Percentiles rank a stretch among this genome's conserved stretches.
Evolutionary conservation across 345 rosid genomes (phyloP).

Genomic region (Geranium rotundifolium): DNA sequence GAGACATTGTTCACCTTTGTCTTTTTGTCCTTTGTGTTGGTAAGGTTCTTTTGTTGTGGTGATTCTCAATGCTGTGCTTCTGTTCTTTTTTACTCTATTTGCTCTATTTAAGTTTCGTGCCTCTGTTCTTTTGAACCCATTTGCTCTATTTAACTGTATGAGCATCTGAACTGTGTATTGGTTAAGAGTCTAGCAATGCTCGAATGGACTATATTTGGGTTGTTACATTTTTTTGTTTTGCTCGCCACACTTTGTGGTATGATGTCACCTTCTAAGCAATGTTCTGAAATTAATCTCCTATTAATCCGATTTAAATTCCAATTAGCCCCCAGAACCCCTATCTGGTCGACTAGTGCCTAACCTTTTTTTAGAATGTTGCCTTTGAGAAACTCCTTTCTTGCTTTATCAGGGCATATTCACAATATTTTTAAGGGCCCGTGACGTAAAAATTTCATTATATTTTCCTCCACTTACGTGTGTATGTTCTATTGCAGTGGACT

Average conservation of each 20-base stretch:
- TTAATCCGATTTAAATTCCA: too few species aligned
- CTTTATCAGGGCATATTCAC: neutral
- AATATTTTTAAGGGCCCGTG: neutral
- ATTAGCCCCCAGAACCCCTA: too few species aligned
- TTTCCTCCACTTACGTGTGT: neutral
- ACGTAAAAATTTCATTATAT: neutral
- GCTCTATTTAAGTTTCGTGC: too few species aligned
- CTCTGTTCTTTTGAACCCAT: too few species aligned
- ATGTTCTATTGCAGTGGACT: slow-evolving; percentile 67
- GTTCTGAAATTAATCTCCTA: too few species aligned
- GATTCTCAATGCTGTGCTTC: neutral
- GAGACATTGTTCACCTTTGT: slow-evolving; percentile 63
- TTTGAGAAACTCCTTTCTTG: neutral
- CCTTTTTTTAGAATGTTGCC: too few species aligned
- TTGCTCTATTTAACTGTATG: neutral
- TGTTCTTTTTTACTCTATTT: too few species aligned
- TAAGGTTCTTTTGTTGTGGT: slow-evolving; percentile 22
- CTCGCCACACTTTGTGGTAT: too few species aligned
- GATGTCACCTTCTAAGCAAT: too few species aligned
- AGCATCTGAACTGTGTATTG: neutral
- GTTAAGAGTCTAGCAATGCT: neutral
- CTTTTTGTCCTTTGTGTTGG: slow-evolving; percentile 66
- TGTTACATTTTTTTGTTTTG: too few species aligned
- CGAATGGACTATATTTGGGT: too few species aligned
- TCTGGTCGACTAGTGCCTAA: too few species aligned